phyloP scores from a whole-genome alignment of 1,139 yeast species.

The Candida frijolesensis region DNA sequence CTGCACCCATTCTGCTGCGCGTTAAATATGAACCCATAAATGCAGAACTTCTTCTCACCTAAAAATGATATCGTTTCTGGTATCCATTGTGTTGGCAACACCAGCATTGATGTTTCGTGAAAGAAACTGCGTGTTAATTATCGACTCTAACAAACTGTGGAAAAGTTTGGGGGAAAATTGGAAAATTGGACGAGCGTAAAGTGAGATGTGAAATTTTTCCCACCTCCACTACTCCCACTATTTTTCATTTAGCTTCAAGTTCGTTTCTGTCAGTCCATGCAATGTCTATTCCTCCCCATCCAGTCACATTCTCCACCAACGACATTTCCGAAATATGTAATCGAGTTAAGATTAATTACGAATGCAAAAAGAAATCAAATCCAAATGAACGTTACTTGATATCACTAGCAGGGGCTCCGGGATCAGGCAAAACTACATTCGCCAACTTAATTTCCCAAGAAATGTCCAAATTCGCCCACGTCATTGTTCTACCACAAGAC shows the following conservation, averaged over 20 bases:
- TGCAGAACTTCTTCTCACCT: conserved; percentile 4
- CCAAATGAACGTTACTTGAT: conserved; percentile 44
- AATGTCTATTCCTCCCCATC: neutral
- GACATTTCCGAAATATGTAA: conserved; percentile 14
- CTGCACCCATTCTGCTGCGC: conserved; percentile 5
- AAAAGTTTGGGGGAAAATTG: too few species aligned
- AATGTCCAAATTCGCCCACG: conserved; percentile 20
- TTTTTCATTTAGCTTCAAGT: too few species aligned
- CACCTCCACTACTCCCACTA: too few species aligned
- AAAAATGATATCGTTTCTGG: conserved; percentile 4
- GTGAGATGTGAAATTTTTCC: too few species aligned
- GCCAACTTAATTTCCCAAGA: conserved; percentile 34
- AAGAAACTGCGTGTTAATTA: neutral
- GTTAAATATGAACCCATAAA: conserved; percentile 18
- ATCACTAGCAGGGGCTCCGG: conserved; percentile 75
- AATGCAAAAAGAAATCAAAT: neutral
- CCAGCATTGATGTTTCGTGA: neutral
- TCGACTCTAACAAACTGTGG: neutral
- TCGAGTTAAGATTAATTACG: conserved; percentile 11
- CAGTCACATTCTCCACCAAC: conserved; percentile 5
- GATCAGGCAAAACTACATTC: conserved; percentile 79
- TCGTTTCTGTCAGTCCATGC: too few species aligned
- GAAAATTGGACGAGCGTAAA: too few species aligned
- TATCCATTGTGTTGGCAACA: conserved; percentile 15
- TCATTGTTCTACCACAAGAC: conserved; percentile 58